Conservation (phyloP, 805 yeast species). For the Saturnispora kantuleensis region DNA sequence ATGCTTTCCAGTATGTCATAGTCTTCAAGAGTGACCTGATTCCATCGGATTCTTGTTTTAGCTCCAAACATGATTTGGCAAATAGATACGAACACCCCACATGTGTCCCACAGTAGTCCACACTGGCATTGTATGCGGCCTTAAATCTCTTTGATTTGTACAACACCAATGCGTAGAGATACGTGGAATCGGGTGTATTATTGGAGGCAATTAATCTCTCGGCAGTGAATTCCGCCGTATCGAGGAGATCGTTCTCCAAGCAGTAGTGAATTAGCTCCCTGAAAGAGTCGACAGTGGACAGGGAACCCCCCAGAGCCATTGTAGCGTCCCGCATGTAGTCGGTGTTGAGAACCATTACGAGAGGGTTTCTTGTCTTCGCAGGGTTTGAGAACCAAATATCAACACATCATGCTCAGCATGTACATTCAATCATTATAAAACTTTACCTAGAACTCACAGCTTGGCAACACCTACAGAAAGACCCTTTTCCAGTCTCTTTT, state of each 20-base stretch:
- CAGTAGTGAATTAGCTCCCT: conserved; percentile 56
- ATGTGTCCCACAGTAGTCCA: conserved; percentile 35
- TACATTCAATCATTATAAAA: too few relatives aligned
- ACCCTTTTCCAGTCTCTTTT: conserved; percentile 62
- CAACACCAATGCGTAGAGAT: conserved; percentile 61
- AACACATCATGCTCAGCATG: background rate
- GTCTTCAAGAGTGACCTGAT: conserved; percentile 37
- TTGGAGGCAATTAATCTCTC: conserved; percentile 63
- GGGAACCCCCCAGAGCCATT: background rate
- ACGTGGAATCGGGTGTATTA: conserved; percentile 49
- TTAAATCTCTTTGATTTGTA: conserved; percentile 49
- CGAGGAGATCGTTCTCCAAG: conserved; percentile 56
- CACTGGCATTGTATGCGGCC: conserved; percentile 46
- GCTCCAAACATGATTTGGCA: conserved; percentile 54
- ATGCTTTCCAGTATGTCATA: conserved; percentile 28
- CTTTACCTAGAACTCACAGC: background rate
- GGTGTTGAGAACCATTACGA: background rate
- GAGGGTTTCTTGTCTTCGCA: background rate
- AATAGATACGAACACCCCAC: conserved; percentile 69
- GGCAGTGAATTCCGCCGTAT: conserved; percentile 78
- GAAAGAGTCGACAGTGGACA: background rate
- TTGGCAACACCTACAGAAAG: conserved; percentile 30
- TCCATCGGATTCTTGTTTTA: conserved; percentile 53
- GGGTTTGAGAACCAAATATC: too few relatives aligned
- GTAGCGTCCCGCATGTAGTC: background rate